Evolutionary conservation across 75 land plant species (phyloP).

Genomic region (Adiantum capillusveneris): DNA sequence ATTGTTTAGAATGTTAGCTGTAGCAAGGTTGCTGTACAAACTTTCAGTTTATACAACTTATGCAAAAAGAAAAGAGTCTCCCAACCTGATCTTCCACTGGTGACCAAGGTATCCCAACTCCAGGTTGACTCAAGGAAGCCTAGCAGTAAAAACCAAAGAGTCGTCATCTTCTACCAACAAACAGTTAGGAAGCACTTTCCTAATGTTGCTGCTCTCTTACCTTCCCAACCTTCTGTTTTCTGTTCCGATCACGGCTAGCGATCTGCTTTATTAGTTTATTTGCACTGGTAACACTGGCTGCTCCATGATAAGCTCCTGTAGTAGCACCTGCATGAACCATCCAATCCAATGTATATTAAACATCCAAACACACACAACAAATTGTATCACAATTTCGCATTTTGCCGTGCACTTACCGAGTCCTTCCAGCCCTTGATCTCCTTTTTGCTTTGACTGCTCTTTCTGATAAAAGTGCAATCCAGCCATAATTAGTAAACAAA

Average conservation of each 20-base stretch:
- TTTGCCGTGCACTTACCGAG: slow-evolving; percentile 4
- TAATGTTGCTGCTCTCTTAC: slow-evolving; percentile 25
- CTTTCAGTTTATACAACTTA: no score
- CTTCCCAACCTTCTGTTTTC: slow-evolving; percentile 52
- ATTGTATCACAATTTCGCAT: no score
- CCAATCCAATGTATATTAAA: no score
- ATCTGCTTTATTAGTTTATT: slow-evolving; percentile 56
- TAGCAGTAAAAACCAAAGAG: slow-evolving; percentile 18
- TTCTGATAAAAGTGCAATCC: background rate
- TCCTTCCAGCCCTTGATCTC: slow-evolving; percentile 1
- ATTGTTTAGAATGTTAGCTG: background rate
- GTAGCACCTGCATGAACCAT: background rate
- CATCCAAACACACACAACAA: no score
- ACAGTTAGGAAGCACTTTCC: no score
- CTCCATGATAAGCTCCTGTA: slow-evolving; percentile 49
- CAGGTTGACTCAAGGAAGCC: slow-evolving; percentile 44
- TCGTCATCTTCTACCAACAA: no score
- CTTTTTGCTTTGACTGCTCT: slow-evolving; percentile 5
- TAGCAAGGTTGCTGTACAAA: no score
- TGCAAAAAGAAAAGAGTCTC: background rate
- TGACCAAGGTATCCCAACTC: slow-evolving; percentile 81
- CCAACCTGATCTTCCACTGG: slow-evolving; percentile 86
- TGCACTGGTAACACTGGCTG: slow-evolving; percentile 53
- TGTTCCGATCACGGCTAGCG: slow-evolving; percentile 59
- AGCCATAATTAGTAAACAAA: background rate